Evolutionary conservation across 441 rosid genomes (phyloP), one percentile per base, ranked within the genome.

Genomic region (Aquilaria agallochum): DNA sequence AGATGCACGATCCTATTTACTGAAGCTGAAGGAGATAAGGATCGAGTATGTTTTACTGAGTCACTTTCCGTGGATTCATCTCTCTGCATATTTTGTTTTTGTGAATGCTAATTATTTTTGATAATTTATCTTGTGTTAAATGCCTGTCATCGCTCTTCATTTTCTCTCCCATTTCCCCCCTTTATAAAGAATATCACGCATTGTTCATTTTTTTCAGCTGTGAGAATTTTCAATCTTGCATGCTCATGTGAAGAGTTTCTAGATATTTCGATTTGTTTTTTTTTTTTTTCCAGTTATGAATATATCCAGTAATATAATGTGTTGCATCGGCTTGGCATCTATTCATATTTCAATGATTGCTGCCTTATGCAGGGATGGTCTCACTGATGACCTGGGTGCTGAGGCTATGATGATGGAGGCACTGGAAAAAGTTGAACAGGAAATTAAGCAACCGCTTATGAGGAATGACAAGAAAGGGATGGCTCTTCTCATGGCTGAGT

Each of bases 391-490:
- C 67, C 86, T 81, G 58, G 98, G 98, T 72, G 88, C 83, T 8
- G 98, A 95, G 87, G 85, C 86, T 56, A 82, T 89, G 99, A 92
- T 90, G 96, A 83, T 92, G 70, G 92, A 95, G 69, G 97, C 98
- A 56, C 67, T 95, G 73, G 99, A 92, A 64, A 95, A 92, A 77
- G 84, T 92, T 63, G 99, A 95, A 55, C 88, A 83, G 34, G 95
- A 95, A 68, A 78, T 95, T 34, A 88, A 95, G 81, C 88, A 88
- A 70, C 98, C 97, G 77, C 93, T 95, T 36, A 58, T 95, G 92
- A 88, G 98, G 83, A 68, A 79, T 44, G 99, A 95, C 67, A 85
- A 88, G 89, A 81, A 86, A 78, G 91, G 86, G 72, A 92, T 92
- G 98, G 80, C 88, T 71, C 86, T 92, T 77, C 82, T 95, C 33